phyloP scores from a whole-genome alignment of 305 asterid genomes.

The Fraxinus dipetala region DNA sequence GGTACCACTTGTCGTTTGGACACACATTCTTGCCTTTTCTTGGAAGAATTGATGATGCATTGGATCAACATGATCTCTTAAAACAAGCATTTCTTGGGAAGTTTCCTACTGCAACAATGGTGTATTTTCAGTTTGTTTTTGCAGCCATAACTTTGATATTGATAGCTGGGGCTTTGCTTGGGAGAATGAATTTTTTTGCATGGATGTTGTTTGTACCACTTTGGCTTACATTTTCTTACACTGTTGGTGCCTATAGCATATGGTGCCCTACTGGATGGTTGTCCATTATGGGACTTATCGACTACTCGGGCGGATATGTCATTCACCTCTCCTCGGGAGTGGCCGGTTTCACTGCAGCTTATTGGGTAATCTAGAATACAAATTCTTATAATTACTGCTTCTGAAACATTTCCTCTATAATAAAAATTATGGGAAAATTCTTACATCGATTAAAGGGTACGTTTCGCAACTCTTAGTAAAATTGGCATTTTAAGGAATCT shows the following conservation, averaged over 20 bases:
- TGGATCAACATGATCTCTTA: constrained; percentile 49
- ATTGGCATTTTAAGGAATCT: no score
- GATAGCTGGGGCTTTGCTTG: constrained; percentile 63
- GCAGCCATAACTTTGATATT: constrained; percentile 69
- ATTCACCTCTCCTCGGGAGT: constrained; percentile 75
- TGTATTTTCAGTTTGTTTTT: constrained; percentile 69
- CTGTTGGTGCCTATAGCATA: constrained; percentile 57
- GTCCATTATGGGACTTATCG: constrained; percentile 49
- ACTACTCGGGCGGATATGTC: constrained; percentile 66
- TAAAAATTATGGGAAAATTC: no score
- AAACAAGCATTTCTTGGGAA: constrained; percentile 25
- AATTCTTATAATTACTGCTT: not conserved
- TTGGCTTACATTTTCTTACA: constrained; percentile 71
- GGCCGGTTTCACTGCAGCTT: constrained; percentile 78
- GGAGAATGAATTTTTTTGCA: constrained; percentile 67
- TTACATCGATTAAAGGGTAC: no score
- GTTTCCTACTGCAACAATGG: constrained; percentile 62
- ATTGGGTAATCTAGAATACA: constrained; percentile 42
- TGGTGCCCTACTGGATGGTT: constrained; percentile 75
- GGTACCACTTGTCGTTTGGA: constrained; percentile 64
- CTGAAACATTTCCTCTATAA: not conserved
- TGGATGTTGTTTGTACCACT: constrained; percentile 80
- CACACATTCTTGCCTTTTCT: constrained; percentile 41
- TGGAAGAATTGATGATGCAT: constrained; percentile 44
- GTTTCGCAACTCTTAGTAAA: no score